phyloP scores from a whole-genome alignment of 169 alveolate species.

The Hepatocystis sp. region DNA sequence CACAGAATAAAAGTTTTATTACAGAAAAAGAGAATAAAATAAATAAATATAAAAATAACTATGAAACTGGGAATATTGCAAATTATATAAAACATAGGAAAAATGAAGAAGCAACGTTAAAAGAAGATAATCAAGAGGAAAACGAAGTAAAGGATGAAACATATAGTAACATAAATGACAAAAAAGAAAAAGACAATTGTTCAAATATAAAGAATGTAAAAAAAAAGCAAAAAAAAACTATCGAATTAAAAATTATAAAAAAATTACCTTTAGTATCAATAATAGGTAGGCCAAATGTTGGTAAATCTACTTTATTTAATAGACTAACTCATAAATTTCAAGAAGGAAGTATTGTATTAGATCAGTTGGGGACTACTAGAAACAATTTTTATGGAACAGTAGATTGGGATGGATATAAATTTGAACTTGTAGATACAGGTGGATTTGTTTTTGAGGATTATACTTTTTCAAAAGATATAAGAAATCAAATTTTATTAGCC shows the following conservation, averaged over 20 bases:
- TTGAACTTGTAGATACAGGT: constrained; percentile 85
- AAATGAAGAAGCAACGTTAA: too few species aligned
- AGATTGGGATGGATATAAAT: constrained; percentile 84
- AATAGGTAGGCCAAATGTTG: constrained; percentile 87
- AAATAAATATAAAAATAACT: too few species aligned
- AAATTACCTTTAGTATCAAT: constrained; percentile 78
- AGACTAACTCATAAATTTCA: constrained; percentile 85
- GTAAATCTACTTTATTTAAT: constrained; percentile 85
- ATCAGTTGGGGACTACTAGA: constrained; percentile 84
- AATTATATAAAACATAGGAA: too few species aligned
- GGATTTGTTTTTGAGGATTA: constrained; percentile 81
- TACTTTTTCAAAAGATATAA: constrained; percentile 78
- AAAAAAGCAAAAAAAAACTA: constrained; percentile 21
- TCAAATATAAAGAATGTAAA: neutral
- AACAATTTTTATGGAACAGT: constrained; percentile 83
- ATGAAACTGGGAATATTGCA: too few species aligned
- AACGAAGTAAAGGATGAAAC: neutral
- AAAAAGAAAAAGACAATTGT: too few species aligned
- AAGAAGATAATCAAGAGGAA: neutral
- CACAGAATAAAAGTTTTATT: too few species aligned
- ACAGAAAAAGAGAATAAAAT: too few species aligned
- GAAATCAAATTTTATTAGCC: constrained; percentile 46
- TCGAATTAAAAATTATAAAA: constrained; percentile 33
- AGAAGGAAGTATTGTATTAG: constrained; percentile 85
- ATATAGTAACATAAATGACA: neutral